phyloP scores from a whole-genome alignment of 768 basidiomycete genomes.

The Auriscalpium vulgare region DNA sequence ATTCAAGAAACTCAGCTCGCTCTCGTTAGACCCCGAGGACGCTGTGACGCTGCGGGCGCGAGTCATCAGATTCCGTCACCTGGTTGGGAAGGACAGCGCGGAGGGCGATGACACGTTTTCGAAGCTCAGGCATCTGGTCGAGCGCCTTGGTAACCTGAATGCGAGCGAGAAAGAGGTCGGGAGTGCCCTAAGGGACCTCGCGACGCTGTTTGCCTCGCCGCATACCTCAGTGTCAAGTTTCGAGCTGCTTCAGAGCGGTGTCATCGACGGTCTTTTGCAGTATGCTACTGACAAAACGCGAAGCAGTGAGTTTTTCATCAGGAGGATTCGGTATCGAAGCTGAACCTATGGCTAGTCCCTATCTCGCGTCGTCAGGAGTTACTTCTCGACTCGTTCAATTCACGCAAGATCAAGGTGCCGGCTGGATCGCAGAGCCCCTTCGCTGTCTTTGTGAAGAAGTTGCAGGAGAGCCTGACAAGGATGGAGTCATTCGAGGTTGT shows the following conservation, averaged over 20 bases:
- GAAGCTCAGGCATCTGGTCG: constrained; percentile 56
- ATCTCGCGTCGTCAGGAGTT: constrained; percentile 64
- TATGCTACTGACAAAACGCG: constrained; percentile 69
- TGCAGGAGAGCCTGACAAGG: constrained; percentile 91
- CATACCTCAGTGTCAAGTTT: constrained; percentile 87
- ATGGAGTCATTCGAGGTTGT: constrained; percentile 96
- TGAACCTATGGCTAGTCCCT: constrained; percentile 38
- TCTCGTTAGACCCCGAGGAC: constrained; percentile 78
- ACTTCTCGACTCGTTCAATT: constrained; percentile 70
- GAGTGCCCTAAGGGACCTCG: constrained; percentile 64
- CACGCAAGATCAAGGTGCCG: constrained; percentile 38
- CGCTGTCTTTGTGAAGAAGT: constrained; percentile 80
- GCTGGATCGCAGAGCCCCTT: constrained; percentile 50
- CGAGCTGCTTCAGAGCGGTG: constrained; percentile 88
- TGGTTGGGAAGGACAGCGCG: constrained; percentile 46
- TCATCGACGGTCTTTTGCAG: constrained; percentile 78
- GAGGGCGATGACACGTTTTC: constrained; percentile 58
- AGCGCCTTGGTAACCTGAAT: constrained; percentile 45
- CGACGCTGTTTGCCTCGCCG: constrained; percentile 68
- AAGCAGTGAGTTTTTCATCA: constrained; percentile 34
- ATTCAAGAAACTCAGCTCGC: constrained; percentile 61
- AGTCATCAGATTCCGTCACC: constrained; percentile 78
- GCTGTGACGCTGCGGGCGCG: constrained; percentile 88
- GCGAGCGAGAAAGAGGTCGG: constrained; percentile 56
- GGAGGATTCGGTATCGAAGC: no score